Conservation (phyloP, 345 rosid genomes). For the Eucalyptus cloeziana region DNA sequence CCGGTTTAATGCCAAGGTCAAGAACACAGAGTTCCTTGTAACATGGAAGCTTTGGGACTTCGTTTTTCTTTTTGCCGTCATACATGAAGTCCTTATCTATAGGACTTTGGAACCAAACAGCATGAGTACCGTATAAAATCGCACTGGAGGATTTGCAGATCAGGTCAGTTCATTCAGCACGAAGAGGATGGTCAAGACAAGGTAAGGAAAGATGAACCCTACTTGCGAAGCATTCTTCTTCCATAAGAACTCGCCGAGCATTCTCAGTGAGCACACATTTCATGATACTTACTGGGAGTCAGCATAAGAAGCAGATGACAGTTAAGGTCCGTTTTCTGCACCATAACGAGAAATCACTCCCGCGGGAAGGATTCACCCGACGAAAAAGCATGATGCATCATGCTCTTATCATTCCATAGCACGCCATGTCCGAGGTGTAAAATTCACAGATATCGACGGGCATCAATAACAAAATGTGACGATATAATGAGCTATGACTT, state of each 20-base stretch:
- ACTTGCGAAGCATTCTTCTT: conserved; percentile 20
- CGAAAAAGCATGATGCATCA: not conserved
- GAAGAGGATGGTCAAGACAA: not conserved
- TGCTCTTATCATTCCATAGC: not conserved
- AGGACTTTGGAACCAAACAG: not conserved
- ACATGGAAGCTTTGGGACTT: conserved; percentile 20
- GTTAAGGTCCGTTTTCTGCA: not conserved
- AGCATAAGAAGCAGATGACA: not conserved
- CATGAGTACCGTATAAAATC: conserved; percentile 22
- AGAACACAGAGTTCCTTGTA: conserved; percentile 11
- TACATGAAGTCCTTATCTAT: not conserved
- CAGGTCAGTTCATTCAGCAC: not conserved
- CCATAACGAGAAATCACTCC: not conserved
- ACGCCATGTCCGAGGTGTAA: not conserved
- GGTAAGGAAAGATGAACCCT: conserved; percentile 21
- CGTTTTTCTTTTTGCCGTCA: not conserved
- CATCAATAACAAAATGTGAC: not conserved
- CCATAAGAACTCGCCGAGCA: conserved; percentile 23
- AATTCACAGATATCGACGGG: not conserved
- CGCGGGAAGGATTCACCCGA: not conserved
- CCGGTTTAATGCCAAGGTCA: conserved; percentile 11
- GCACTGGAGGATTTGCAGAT: not conserved
- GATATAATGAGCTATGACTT: not conserved
- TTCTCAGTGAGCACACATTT: not conserved
- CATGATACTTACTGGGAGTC: not conserved